Evolutionary conservation across 2,329 filamentous ascomycete genomes (phyloP).

Genomic region (Tolypocladium inflatum): DNA sequence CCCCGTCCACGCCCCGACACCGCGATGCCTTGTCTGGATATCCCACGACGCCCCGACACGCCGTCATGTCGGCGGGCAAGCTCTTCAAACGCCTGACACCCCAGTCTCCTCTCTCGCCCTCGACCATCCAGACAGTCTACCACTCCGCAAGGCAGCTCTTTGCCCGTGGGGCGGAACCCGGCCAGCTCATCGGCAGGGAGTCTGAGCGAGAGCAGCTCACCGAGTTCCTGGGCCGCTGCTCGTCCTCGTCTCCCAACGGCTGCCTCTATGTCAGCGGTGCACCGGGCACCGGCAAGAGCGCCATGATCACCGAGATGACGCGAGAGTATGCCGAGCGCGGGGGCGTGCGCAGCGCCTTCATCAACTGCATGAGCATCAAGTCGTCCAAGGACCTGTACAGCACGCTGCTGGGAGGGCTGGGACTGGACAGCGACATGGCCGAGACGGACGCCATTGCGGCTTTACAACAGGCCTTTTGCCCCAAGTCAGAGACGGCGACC

Average conservation of each 20-base stretch:
- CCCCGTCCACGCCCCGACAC: constrained; percentile 67
- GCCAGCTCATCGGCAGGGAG: constrained; percentile 70
- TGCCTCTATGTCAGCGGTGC: constrained; percentile 94
- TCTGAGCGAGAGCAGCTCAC: constrained; percentile 54
- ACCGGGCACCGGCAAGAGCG: constrained; percentile 93
- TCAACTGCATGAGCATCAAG: constrained; percentile 98
- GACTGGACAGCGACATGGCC: constrained; percentile 45
- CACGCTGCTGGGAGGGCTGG: constrained; percentile 63
- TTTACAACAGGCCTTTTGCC: constrained; percentile 62
- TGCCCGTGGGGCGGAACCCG: constrained; percentile 65
- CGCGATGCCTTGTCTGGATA: constrained; percentile 66
- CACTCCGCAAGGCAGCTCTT: constrained; percentile 83
- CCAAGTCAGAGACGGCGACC: constrained; percentile 43
- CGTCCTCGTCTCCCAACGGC: constrained; percentile 53
- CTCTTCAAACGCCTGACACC: constrained; percentile 71
- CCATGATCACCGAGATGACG: constrained; percentile 76
- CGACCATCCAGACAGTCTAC: constrained; percentile 66
- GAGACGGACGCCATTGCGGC: constrained; percentile 59
- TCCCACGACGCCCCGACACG: constrained; percentile 73
- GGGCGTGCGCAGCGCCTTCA: constrained; percentile 59
- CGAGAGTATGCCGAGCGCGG: constrained; percentile 42
- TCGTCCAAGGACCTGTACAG: constrained; percentile 77
- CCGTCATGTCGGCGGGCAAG: constrained; percentile 67
- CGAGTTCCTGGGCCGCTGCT: constrained; percentile 57
- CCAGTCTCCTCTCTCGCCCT: constrained; percentile 62